A percentile compares a stretch with the other conserved stretches of the same genome.
phyloP scores from a whole-genome alignment of 768 basidiomycete species.

The Trametes maxima region DNA sequence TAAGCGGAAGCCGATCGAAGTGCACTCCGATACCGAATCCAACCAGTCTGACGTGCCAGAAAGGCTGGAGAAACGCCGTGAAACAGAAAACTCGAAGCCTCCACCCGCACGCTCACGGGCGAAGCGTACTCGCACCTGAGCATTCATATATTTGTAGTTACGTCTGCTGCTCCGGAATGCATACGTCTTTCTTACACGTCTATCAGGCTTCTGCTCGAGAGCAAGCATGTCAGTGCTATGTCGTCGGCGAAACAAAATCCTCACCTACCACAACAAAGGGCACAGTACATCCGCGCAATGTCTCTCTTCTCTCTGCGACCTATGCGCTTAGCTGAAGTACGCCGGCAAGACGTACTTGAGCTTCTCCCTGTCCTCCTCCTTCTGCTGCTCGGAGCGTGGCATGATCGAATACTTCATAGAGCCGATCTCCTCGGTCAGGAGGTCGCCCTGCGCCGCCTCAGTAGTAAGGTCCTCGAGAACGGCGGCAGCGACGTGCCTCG shows the following conservation, averaged over 20 bases:
- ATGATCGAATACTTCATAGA: slow-evolving; percentile 88
- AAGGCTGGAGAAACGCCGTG: too few species aligned
- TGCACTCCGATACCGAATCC: too few species aligned
- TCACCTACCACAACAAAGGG: background rate
- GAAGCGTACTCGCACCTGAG: too few species aligned
- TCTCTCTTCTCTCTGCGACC: background rate
- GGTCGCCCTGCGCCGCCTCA: slow-evolving; percentile 51
- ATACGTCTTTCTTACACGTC: background rate
- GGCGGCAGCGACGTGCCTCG: slow-evolving; percentile 70
- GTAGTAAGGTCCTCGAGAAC: slow-evolving; percentile 72
- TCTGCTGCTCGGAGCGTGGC: slow-evolving; percentile 60
- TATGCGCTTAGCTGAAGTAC: slow-evolving; percentile 53
- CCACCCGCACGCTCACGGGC: too few species aligned
- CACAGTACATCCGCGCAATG: background rate
- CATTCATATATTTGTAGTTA: too few species aligned
- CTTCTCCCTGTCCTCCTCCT: slow-evolving; percentile 63
- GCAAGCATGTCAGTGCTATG: too few species aligned
- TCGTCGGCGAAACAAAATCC: too few species aligned
- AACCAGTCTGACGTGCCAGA: too few species aligned
- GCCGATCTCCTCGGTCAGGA: slow-evolving; percentile 72
- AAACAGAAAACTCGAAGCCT: too few species aligned
- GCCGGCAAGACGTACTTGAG: slow-evolving; percentile 76
- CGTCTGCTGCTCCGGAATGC: too few species aligned
- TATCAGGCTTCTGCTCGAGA: background rate
- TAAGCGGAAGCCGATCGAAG: background rate